Evolutionary conservation across 78 protist genomes (phyloP).

Genomic region (Polysphondylium violaceum): DNA sequence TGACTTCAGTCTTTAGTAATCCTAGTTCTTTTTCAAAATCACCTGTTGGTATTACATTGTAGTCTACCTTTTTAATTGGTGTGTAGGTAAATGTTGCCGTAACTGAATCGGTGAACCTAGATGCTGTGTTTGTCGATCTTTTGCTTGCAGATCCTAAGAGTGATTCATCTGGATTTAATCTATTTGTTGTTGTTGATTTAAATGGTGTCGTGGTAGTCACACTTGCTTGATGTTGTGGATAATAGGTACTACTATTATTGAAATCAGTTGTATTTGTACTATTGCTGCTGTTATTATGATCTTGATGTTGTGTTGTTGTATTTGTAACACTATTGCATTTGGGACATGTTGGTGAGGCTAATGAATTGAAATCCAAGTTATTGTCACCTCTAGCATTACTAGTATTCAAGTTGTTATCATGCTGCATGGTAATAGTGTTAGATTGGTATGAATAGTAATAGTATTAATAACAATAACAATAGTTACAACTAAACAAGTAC

Average conservation of each 20-base stretch:
- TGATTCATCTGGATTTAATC: not conserved
- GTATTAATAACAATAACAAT: not conserved
- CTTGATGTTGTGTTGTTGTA: not conserved
- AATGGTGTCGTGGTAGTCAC: not conserved
- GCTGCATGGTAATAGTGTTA: not conserved
- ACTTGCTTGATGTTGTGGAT: too few relatives aligned
- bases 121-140: not conserved
- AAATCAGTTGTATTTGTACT: not conserved
- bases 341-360: too few relatives aligned
- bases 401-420: not conserved
- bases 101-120: not conserved
- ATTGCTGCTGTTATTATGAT: not conserved
- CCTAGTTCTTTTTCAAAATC: constrained; percentile 14
- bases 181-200: constrained; percentile 15
- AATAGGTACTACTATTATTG: not conserved
- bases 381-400: not conserved
- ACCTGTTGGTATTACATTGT: constrained; percentile 38
- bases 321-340: not conserved
- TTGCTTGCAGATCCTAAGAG: not conserved
- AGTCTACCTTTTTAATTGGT: constrained; percentile 13
- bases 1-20: constrained; percentile 27
- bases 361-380: too few relatives aligned
- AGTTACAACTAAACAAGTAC: constrained; percentile 58
- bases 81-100: constrained; percentile 3
- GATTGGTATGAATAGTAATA: not conserved